phyloP scores from a whole-genome alignment of 2,329 filamentous ascomycete genomes.

The Rhynchosporium secalis region DNA sequence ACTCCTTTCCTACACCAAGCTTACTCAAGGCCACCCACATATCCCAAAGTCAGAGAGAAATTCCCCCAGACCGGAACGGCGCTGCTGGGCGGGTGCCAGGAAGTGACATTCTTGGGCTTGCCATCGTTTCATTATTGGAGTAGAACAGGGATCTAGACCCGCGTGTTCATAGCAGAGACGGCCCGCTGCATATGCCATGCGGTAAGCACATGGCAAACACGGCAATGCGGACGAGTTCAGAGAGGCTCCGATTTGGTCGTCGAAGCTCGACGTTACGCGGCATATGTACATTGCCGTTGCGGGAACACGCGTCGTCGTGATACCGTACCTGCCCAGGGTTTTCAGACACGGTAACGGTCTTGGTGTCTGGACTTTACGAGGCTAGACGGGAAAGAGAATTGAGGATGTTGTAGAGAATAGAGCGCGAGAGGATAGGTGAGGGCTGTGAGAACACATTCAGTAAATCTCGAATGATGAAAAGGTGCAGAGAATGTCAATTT shows the following conservation, averaged over 20 bases:
- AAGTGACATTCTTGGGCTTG: too few relatives aligned
- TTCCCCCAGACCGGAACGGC: too few relatives aligned
- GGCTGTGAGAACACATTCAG: too few relatives aligned
- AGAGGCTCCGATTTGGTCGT: background rate
- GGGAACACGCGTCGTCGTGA: background rate
- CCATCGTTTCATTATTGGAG: too few relatives aligned
- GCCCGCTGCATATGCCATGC: background rate
- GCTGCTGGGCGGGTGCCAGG: too few relatives aligned
- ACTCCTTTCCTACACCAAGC: too few relatives aligned
- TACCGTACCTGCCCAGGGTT: background rate
- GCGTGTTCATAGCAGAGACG: background rate
- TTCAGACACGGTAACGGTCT: background rate
- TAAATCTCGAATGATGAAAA: background rate
- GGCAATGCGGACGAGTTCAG: background rate
- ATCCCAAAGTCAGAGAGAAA: too few relatives aligned
- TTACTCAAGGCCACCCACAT: too few relatives aligned
- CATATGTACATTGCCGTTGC: background rate
- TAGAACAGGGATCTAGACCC: background rate
- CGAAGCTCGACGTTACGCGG: background rate
- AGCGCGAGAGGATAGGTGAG: background rate
- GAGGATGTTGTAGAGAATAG: background rate
- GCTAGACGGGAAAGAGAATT: background rate
- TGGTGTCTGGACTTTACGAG: background rate
- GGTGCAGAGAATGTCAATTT: background rate
- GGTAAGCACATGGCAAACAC: constrained; percentile 1